Conservation (phyloP, 148 eudicot genomes). For the Simmondsia chinensis region DNA sequence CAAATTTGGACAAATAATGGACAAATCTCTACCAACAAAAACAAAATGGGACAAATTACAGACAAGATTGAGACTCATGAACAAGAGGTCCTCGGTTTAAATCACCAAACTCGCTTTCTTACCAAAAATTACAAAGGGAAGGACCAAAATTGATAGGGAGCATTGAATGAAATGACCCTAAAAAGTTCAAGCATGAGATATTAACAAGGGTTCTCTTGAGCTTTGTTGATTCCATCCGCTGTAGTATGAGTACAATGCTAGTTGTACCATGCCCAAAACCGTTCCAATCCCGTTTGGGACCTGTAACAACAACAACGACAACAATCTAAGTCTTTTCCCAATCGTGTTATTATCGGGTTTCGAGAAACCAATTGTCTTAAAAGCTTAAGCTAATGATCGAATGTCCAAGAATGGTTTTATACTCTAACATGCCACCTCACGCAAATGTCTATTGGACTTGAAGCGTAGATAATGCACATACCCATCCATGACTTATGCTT, state of each 20-base stretch:
- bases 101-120: neutral
- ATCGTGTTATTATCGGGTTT: conserved; percentile 3
- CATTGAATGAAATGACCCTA: neutral
- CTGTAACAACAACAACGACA: conserved; percentile 13
- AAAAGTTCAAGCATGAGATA: conserved; percentile 15
- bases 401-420: too few species aligned
- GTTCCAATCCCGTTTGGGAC: conserved; percentile 47
- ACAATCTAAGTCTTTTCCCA: neutral
- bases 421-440: too few species aligned
- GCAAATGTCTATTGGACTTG: too few species aligned
- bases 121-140: conserved; percentile 7
- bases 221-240: conserved; percentile 9
- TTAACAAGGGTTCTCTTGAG: conserved; percentile 28
- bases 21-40: too few species aligned
- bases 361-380: conserved; percentile 11
- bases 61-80: too few species aligned
- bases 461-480: too few species aligned
- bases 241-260: conserved; percentile 31
- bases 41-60: too few species aligned
- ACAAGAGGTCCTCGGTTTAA: too few species aligned
- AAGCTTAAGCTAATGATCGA: too few species aligned
- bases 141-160: neutral
- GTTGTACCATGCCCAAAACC: conserved; percentile 24
- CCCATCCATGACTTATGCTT: too few species aligned
- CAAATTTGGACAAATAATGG: too few species aligned